Percentiles rank a stretch among this genome's conserved stretches.
phyloP scores from a whole-genome alignment of 805 yeast species.

The Lachancea fermentati region DNA sequence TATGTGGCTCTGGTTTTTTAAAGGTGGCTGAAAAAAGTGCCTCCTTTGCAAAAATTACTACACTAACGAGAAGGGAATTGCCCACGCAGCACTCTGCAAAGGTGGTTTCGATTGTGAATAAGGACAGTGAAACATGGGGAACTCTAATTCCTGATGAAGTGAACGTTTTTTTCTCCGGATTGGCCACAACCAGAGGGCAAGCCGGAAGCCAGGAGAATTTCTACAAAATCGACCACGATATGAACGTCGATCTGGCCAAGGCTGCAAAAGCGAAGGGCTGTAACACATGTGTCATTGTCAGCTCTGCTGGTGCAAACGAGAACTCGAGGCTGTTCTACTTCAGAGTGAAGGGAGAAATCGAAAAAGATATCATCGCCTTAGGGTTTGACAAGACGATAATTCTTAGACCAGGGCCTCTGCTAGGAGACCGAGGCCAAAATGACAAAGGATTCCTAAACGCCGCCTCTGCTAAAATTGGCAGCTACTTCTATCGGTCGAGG shows the following conservation, averaged over 20 bases:
- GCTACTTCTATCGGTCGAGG: slow-evolving; percentile 31
- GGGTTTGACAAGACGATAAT: slow-evolving; percentile 69
- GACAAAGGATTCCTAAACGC: slow-evolving; percentile 36
- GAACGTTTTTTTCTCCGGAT: slow-evolving; percentile 51
- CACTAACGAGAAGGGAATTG: slow-evolving; percentile 49
- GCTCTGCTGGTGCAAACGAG: slow-evolving; percentile 58
- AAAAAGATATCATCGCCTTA: slow-evolving; percentile 55
- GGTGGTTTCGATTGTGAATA: slow-evolving; percentile 38
- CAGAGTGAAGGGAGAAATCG: slow-evolving; percentile 70
- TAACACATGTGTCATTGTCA: slow-evolving; percentile 60
- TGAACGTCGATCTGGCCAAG: slow-evolving; percentile 61
- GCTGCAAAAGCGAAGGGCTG: slow-evolving; percentile 69
- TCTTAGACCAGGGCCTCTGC: slow-evolving; percentile 67
- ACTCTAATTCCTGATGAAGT: slow-evolving; percentile 33
- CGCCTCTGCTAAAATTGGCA: slow-evolving; percentile 32
- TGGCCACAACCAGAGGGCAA: slow-evolving; percentile 68
- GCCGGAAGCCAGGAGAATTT: slow-evolving; percentile 75
- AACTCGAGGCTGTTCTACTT: slow-evolving; percentile 56
- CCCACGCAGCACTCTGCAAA: slow-evolving; percentile 26
- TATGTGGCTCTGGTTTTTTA: slow-evolving; percentile 59
- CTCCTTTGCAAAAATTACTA: slow-evolving; percentile 36
- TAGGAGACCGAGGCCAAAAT: slow-evolving; percentile 52
- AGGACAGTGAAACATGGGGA: slow-evolving; percentile 49
- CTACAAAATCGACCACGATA: slow-evolving; percentile 65
- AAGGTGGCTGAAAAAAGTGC: slow-evolving; percentile 37